Percentiles rank a stretch among this genome's conserved stretches.
Evolutionary conservation across 176 grass and related monocot genomes (phyloP).

Genomic region (Oryza meyeriana): DNA sequence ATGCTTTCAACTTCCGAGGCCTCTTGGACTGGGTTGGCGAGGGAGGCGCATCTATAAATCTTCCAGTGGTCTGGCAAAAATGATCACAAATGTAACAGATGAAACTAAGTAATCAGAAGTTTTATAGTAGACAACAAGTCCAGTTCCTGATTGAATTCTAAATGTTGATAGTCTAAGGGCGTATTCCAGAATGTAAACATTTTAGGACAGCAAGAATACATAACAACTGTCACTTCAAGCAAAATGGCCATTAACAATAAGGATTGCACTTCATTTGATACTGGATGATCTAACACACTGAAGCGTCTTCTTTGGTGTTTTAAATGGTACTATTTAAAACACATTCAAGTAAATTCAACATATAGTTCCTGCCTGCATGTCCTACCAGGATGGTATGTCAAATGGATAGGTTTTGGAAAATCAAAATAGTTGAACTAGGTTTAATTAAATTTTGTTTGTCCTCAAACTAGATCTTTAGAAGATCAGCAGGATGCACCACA

Average conservation of each 20-base stretch:
- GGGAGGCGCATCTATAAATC: slow-evolving; percentile 71
- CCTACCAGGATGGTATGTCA: background rate
- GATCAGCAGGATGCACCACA: background rate
- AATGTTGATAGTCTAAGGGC: background rate
- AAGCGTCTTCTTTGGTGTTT: background rate
- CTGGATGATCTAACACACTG: background rate
- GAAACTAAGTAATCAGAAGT: background rate
- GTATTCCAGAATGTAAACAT: background rate
- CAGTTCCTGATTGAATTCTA: background rate
- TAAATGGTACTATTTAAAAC: background rate
- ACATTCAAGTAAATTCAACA: background rate
- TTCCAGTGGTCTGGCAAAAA: slow-evolving; percentile 58
- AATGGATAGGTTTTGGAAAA: background rate
- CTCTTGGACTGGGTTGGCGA: slow-evolving; percentile 85
- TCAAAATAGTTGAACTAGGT: background rate
- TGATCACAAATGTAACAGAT: background rate
- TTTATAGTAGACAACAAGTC: background rate
- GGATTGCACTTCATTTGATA: too few relatives aligned
- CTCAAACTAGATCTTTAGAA: background rate
- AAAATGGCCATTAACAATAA: background rate
- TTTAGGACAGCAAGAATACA: background rate
- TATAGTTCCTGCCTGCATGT: background rate
- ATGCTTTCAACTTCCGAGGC: slow-evolving; percentile 83
- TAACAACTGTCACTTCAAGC: background rate
- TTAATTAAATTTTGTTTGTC: background rate